These are phyloP conservation scores for Xylaria grammica DNA, from an alignment of 495 filamentous ascomycete genomes.

Conservation along the genomic window DNA sequence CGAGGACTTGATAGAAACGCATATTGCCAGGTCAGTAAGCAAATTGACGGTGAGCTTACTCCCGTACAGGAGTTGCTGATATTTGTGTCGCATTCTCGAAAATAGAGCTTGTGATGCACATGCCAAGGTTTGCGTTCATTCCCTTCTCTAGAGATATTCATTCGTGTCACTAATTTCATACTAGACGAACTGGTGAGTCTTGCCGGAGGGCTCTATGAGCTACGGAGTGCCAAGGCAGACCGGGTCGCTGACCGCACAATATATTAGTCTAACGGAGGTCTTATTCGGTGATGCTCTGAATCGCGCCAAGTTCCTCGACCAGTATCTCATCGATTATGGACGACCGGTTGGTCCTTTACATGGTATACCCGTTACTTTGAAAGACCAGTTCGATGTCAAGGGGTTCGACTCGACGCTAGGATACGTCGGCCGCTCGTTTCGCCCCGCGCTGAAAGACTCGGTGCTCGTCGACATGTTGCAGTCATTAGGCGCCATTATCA, in stretches of 20 bases:
- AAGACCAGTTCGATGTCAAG: constrained; percentile 75
- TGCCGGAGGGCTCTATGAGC: background rate
- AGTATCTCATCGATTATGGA: constrained; percentile 52
- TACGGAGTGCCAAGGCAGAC: background rate
- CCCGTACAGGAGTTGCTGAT: no score
- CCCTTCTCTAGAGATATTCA: background rate
- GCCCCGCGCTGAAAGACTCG: constrained; percentile 63
- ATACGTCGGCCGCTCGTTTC: constrained; percentile 67
- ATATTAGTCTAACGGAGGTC: constrained; percentile 65
- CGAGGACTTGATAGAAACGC: no score
- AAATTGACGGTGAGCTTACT: no score
- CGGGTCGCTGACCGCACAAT: background rate
- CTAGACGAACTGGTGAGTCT: constrained; percentile 48
- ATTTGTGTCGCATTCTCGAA: no score
- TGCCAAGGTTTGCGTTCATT: background rate
- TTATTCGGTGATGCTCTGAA: constrained; percentile 63
- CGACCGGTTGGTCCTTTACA: constrained; percentile 65
- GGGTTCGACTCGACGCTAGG: constrained; percentile 80
- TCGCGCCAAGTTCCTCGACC: constrained; percentile 64
- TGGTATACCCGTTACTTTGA: constrained; percentile 78
- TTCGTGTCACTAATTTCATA: constrained; percentile 3
- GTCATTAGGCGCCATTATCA: constrained; percentile 79
- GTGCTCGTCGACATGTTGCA: constrained; percentile 71
- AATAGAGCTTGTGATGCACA: background rate
- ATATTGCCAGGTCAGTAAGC: no score